These are phyloP conservation scores for Phytophthora tubulina DNA, from an alignment of 352 stramenopile species.

Conservation along the genomic window DNA sequence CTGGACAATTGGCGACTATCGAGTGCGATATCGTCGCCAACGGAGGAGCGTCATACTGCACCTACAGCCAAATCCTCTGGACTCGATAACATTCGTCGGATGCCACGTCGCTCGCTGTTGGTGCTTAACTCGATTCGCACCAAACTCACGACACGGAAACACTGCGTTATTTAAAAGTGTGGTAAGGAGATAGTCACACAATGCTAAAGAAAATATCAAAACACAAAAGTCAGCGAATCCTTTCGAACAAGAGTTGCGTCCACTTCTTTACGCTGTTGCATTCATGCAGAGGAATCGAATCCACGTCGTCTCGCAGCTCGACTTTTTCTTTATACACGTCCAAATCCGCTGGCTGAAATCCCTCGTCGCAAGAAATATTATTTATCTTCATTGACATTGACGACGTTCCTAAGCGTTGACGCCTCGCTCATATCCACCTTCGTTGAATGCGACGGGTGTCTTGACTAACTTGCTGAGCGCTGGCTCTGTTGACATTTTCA, in stretches of 20 bases:
- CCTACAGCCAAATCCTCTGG: slow-evolving; percentile 6
- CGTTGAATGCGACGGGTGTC: too few relatives aligned
- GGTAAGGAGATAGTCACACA: slow-evolving; percentile 7
- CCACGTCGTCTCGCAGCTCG: not conserved
- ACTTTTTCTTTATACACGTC: too few relatives aligned
- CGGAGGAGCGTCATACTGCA: slow-evolving; percentile 13
- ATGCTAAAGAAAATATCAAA: slow-evolving; percentile 14
- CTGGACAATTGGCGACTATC: slow-evolving; percentile 36
- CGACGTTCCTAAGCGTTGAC: not conserved
- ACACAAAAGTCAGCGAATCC: not conserved
- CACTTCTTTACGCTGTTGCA: not conserved
- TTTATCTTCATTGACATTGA: slow-evolving; percentile 9
- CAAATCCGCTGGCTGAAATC: not conserved
- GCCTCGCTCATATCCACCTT: slow-evolving; percentile 11
- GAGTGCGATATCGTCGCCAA: not conserved
- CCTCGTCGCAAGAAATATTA: slow-evolving; percentile 18
- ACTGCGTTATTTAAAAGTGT: slow-evolving; percentile 38
- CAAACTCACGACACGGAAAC: slow-evolving; percentile 27
- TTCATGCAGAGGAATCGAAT: not conserved
- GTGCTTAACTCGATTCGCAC: slow-evolving; percentile 33
- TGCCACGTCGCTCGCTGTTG: slow-evolving; percentile 33
- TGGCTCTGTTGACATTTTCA: not conserved
- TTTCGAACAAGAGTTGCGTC: not conserved
- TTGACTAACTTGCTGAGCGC: not conserved
- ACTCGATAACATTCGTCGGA: slow-evolving; percentile 29